Evolutionary conservation across 495 filamentous ascomycete species (phyloP).

Genomic region (Penicillium longicatenatum): DNA sequence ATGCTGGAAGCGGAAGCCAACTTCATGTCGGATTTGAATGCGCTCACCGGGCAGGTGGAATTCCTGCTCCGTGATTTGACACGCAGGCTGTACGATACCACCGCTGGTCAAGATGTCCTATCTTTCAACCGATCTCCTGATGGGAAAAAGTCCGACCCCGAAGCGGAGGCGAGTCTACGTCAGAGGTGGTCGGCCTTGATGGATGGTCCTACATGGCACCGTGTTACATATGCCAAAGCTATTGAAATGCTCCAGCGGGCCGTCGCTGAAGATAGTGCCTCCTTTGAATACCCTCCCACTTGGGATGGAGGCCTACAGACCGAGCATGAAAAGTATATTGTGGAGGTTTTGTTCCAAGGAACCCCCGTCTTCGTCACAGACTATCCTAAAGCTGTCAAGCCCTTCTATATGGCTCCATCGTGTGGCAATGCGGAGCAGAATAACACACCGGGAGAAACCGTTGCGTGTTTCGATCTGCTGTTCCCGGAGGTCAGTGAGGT

Average conservation of each 20-base stretch:
- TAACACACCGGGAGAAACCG: conserved; percentile 52
- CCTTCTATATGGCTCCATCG: conserved; percentile 91
- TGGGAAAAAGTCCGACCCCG: conserved; percentile 34
- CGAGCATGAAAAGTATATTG: conserved; percentile 92
- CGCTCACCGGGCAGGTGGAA: conserved; percentile 79
- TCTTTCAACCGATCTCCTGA: conserved; percentile 42
- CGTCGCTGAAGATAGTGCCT: conserved; percentile 43
- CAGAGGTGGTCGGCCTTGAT: conserved; percentile 72
- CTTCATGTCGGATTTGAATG: conserved; percentile 69
- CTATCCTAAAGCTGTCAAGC: conserved; percentile 83
- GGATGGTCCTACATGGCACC: conserved; percentile 64
- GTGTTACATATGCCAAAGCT: conserved; percentile 83
- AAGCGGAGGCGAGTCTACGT: conserved; percentile 49
- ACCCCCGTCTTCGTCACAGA: conserved; percentile 89
- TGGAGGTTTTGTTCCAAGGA: conserved; percentile 65
- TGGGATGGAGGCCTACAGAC: conserved; percentile 81
- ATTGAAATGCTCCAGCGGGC: conserved; percentile 68
- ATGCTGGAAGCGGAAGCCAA: conserved; percentile 93
- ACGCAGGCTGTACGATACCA: conserved; percentile 53
- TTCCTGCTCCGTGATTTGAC: conserved; percentile 68
- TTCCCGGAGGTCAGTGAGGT: conserved; percentile 89
- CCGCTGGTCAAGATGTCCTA: conserved; percentile 64
- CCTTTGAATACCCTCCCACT: conserved; percentile 65
- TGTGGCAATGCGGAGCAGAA: conserved; percentile 12
- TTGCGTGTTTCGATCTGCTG: conserved; percentile 94